Conservation (phyloP, 345 rosid species). For the Gossypium thurberi region DNA sequence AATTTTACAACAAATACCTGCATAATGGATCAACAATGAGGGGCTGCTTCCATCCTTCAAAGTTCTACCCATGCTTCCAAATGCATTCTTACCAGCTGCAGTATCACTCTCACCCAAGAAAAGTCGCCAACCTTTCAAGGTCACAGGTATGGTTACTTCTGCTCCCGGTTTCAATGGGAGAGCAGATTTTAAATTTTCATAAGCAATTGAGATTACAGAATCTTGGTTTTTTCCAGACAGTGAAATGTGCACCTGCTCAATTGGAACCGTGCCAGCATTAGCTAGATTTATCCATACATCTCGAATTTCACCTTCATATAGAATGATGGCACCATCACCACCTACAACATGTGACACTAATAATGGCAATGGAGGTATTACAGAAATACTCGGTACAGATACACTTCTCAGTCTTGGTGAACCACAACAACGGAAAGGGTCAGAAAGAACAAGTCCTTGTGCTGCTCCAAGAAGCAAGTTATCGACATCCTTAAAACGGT, state of each 20-base stretch:
- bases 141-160: conserved; percentile 72
- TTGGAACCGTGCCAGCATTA: conserved; percentile 91
- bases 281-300: conserved; percentile 78
- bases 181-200: conserved; percentile 61
- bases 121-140: conserved; percentile 92
- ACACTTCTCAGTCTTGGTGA: conserved; percentile 75
- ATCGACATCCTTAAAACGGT: conserved; percentile 86
- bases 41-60: conserved; percentile 77
- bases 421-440: conserved; percentile 94
- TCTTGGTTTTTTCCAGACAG: conserved; percentile 95
- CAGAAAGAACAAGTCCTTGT: conserved; percentile 97
- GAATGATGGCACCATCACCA: conserved; percentile 84
- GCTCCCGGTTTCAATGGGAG: conserved; percentile 97
- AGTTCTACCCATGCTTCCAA: conserved; percentile 54
- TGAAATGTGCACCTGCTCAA: conserved; percentile 88
- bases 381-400: conserved; percentile 76
- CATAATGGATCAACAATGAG: conserved; percentile 77
- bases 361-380: conserved; percentile 70
- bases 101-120: conserved; percentile 55
- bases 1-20: conserved; percentile 44
- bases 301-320: conserved; percentile 95
- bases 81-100: conserved; percentile 42
- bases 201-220: conserved; percentile 67
- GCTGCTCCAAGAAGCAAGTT: conserved; percentile 96
- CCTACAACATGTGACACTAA: conserved; percentile 78